phyloP scores from a whole-genome alignment of 1,139 yeast species.

The Candida sanyaensis region DNA sequence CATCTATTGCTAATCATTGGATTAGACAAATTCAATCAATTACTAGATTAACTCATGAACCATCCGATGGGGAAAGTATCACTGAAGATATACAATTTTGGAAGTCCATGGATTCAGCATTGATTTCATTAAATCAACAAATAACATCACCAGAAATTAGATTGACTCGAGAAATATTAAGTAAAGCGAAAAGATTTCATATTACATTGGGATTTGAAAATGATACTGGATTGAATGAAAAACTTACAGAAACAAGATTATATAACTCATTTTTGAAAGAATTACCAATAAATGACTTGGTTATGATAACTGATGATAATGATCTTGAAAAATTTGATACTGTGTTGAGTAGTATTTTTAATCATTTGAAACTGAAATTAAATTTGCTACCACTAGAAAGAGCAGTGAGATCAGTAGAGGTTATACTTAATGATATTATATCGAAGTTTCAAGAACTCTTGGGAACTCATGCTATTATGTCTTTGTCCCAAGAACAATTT shows the following conservation, averaged over 20 bases:
- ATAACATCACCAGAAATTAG: slow-evolving; percentile 54
- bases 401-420: slow-evolving; percentile 64
- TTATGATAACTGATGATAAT: slow-evolving; percentile 43
- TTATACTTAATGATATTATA: slow-evolving; percentile 43
- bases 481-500: slow-evolving; percentile 27
- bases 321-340: slow-evolving; percentile 40
- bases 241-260: slow-evolving; percentile 50
- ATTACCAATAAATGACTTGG: slow-evolving; percentile 65
- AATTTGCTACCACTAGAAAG: slow-evolving; percentile 67
- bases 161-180: slow-evolving; percentile 62
- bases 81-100: slow-evolving; percentile 78
- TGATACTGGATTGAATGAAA: slow-evolving; percentile 69
- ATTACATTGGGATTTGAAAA: slow-evolving; percentile 72
- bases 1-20: slow-evolving; percentile 73
- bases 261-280: slow-evolving; percentile 69
- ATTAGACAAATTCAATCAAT: slow-evolving; percentile 61
- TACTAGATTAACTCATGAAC: slow-evolving; percentile 53
- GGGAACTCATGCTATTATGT: slow-evolving; percentile 25
- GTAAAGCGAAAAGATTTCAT: slow-evolving; percentile 76
- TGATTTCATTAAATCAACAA: slow-evolving; percentile 60
- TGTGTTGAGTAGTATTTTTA: slow-evolving; percentile 52
- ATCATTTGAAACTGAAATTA: slow-evolving; percentile 57
- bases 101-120: slow-evolving; percentile 69
- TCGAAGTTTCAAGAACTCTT: slow-evolving; percentile 24
- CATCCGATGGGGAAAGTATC: slow-evolving; percentile 57